These are phyloP conservation scores for Tulasnella sp. DNA, from an alignment of 768 basidiomycete species.

Conservation along the genomic window DNA sequence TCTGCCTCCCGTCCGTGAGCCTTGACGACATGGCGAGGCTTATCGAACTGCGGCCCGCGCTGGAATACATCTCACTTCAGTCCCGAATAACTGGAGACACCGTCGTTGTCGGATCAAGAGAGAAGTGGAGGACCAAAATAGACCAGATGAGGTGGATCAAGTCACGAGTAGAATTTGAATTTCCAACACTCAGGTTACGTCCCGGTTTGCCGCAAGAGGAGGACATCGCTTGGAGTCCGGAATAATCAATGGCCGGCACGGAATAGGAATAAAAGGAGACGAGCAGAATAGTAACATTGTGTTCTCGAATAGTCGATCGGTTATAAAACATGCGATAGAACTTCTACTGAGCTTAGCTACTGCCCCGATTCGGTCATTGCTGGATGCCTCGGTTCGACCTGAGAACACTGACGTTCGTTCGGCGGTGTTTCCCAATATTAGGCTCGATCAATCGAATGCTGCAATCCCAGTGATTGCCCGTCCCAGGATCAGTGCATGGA, in stretches of 20 bases:
- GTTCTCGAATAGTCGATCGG: not conserved
- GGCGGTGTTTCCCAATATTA: not conserved
- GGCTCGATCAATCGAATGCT: constrained; percentile 48
- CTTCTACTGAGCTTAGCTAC: not conserved
- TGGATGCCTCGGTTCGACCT: not conserved
- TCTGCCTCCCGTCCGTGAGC: not conserved
- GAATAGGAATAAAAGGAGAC: not conserved
- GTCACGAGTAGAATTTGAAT: not conserved
- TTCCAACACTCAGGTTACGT: not conserved
- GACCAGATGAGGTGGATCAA: not conserved
- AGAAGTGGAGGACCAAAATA: not conserved
- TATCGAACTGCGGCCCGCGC: not conserved
- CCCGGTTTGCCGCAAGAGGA: not conserved
- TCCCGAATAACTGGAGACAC: not conserved
- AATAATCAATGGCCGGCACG: not conserved
- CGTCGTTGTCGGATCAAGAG: not conserved
- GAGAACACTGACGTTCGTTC: not conserved
- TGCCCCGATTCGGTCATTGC: not conserved
- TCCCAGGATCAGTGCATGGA: constrained; percentile 86
- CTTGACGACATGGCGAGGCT: not conserved
- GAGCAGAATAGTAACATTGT: not conserved
- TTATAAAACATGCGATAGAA: not conserved
- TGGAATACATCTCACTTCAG: not conserved
- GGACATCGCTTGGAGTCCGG: not conserved
- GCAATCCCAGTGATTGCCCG: constrained; percentile 85